Evolutionary conservation across 2,329 filamentous ascomycete species (phyloP), one percentile per base, ranked within the genome.

Genomic region (Fusarium paranaense): DNA sequence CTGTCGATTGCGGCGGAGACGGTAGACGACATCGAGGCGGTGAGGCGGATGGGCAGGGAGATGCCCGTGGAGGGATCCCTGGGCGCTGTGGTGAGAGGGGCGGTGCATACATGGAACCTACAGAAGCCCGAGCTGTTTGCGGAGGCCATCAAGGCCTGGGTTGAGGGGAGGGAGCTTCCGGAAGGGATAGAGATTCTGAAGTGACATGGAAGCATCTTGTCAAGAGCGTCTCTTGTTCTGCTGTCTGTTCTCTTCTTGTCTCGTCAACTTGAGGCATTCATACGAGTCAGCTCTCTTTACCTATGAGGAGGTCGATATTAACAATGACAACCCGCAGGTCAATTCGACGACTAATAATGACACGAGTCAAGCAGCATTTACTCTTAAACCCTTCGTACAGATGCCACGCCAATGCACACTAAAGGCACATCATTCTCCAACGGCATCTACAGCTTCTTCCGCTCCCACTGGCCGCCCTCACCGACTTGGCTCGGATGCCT

Each of bases 81-180:
- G 33, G 80, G 77, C 18, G 82, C 79, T 18, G 70, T 84, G 11
- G 78, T 85, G 8, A 77, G 64, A 32, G 78, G 80, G 22, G 85
- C 83, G 18, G 77, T 82, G 32, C 83, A 85, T 73, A 79, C 79
- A 40, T 85, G 84, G 84, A 81, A 85, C 65, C 65, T 85, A 67
- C 84, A 85, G 65, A 75, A 82, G 35, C 85, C 84, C 2, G 70
- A 80, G 47, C 57, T 85, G 8, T 86, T 85, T 71, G 81, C 82
- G 1, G 73, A 76, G 38, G 81, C 77, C 2, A 75, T 85, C 13
- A 77, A 73, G 67, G 81, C 82, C 5, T 86, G 84, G 83, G 67
- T 83, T 11, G 74, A 79, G 38, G 72, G 71, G 22, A 59, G 61
- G 27, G 59, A 65, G 27, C 59, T 84, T 60, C 82, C 82, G 9